A percentile compares a stretch with the other conserved stretches of the same genome.
phyloP scores from a whole-genome alignment of 495 filamentous ascomycete species.

The Patellaria atrata region DNA sequence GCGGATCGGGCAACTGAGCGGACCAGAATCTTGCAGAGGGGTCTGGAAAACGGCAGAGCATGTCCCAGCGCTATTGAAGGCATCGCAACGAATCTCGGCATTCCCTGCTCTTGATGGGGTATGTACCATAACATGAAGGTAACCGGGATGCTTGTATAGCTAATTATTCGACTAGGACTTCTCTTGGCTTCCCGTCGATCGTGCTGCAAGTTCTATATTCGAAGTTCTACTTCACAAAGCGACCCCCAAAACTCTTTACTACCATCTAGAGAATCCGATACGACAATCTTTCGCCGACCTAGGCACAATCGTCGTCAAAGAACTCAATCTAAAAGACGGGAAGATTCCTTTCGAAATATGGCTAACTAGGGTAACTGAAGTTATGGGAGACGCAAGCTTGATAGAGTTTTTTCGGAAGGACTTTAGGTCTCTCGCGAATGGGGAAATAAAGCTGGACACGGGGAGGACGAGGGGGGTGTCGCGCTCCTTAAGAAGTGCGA shows the following conservation, averaged over 20 bases:
- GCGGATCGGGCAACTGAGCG: constrained; percentile 25
- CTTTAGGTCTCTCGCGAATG: background rate
- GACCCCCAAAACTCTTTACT: constrained; percentile 17
- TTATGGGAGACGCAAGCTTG: constrained; percentile 1
- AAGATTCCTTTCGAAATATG: background rate
- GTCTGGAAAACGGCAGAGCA: constrained; percentile 27
- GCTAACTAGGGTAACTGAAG: background rate
- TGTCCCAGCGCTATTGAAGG: constrained; percentile 27
- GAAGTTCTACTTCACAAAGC: constrained; percentile 23
- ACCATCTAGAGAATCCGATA: constrained; percentile 30
- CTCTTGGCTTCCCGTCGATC: constrained; percentile 31
- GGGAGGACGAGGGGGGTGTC: background rate
- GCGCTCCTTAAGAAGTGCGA: too few species aligned
- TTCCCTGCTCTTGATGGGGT: constrained; percentile 29
- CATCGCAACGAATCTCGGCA: constrained; percentile 24
- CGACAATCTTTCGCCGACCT: constrained; percentile 26
- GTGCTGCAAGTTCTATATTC: constrained; percentile 20
- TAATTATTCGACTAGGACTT: constrained; percentile 20
- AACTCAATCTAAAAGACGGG: constrained; percentile 2
- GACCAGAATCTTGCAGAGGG: constrained; percentile 17
- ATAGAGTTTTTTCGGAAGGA: constrained; percentile 9
- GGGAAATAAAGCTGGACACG: constrained; percentile 1
- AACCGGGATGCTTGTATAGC: background rate
- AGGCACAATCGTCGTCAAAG: constrained; percentile 16
- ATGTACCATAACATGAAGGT: constrained; percentile 7